Conservation (phyloP, 2,329 filamentous ascomycete genomes). For the Knufia fluminis region DNA sequence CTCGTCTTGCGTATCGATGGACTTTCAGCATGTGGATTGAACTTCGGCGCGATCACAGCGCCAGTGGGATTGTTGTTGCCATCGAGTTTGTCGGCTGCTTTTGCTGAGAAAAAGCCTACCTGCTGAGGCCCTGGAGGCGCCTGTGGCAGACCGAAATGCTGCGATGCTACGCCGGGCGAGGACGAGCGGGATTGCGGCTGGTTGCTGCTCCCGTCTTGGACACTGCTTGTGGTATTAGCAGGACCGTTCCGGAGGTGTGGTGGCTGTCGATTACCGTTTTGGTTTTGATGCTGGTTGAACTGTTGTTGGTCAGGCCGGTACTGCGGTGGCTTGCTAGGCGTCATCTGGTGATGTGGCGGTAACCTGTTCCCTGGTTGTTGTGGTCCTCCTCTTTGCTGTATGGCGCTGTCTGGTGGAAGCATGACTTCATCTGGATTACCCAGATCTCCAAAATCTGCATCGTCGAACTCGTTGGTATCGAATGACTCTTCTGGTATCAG, state of each 20-base stretch:
- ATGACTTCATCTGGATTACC: slow-evolving; percentile 70
- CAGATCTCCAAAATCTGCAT: slow-evolving; percentile 65
- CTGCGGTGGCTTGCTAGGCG: slow-evolving; percentile 18
- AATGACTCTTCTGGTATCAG: slow-evolving; percentile 27
- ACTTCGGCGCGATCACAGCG: slow-evolving; percentile 43
- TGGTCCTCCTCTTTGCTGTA: background rate
- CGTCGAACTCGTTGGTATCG: slow-evolving; percentile 55
- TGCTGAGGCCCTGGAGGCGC: slow-evolving; percentile 28
- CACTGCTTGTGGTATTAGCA: slow-evolving; percentile 1
- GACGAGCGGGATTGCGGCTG: slow-evolving; percentile 11
- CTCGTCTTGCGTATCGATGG: slow-evolving; percentile 84
- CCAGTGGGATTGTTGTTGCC: slow-evolving; percentile 39
- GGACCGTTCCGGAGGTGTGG: background rate
- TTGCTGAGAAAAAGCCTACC: slow-evolving; percentile 62
- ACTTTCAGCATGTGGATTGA: slow-evolving; percentile 66
- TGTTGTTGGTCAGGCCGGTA: background rate
- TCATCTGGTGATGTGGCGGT: slow-evolving; percentile 6
- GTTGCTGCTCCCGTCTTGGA: slow-evolving; percentile 2
- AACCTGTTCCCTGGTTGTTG: background rate
- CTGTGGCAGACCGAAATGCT: slow-evolving; percentile 14
- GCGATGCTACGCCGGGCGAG: slow-evolving; percentile 17
- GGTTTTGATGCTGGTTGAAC: background rate
- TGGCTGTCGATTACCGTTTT: slow-evolving; percentile 10
- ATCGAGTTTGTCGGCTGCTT: slow-evolving; percentile 50
- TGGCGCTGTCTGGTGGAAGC: slow-evolving; percentile 35